Conservation (phyloP, 2,329 filamentous ascomycete species). For the Trichoderma sp. region DNA sequence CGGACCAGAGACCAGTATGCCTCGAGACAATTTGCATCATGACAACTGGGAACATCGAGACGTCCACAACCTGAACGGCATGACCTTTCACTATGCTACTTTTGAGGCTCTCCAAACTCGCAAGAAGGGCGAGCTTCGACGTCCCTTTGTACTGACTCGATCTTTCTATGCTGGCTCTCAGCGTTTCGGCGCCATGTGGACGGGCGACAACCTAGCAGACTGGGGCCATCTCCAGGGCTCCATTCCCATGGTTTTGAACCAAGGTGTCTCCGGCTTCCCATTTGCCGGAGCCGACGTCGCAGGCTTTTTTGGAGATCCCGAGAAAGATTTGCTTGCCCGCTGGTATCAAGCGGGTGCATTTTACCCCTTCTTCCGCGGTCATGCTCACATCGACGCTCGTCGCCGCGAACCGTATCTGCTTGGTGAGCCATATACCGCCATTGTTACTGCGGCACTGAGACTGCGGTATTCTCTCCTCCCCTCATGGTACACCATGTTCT, state of each 20-base stretch:
- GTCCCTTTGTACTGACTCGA: slow-evolving; percentile 90
- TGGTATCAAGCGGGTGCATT: slow-evolving; percentile 98
- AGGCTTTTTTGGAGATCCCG: slow-evolving; percentile 96
- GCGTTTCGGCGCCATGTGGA: slow-evolving; percentile 95
- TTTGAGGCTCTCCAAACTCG: slow-evolving; percentile 81
- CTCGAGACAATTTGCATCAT: slow-evolving; percentile 93
- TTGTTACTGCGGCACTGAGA: slow-evolving; percentile 84
- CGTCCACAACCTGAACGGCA: slow-evolving; percentile 90
- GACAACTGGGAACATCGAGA: slow-evolving; percentile 96
- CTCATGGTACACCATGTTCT: slow-evolving; percentile 96
- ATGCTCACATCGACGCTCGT: slow-evolving; percentile 95
- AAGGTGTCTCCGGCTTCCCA: slow-evolving; percentile 89
- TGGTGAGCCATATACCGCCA: slow-evolving; percentile 79
- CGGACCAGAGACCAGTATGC: slow-evolving; percentile 97
- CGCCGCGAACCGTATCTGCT: slow-evolving; percentile 90
- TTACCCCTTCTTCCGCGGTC: slow-evolving; percentile 97
- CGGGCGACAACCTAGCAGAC: slow-evolving; percentile 90
- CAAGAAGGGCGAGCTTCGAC: slow-evolving; percentile 79
- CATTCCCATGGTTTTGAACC: slow-evolving; percentile 89
- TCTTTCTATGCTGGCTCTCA: slow-evolving; percentile 92
- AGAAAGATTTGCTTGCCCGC: slow-evolving; percentile 83
- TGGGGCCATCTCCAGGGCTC: slow-evolving; percentile 91
- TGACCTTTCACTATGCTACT: slow-evolving; percentile 95
- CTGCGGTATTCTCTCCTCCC: slow-evolving; percentile 88
- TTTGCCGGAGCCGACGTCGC: slow-evolving; percentile 95